Base-by-base conservation (phyloP, 305 asterid species). In the Galium porrigens region DNA sequence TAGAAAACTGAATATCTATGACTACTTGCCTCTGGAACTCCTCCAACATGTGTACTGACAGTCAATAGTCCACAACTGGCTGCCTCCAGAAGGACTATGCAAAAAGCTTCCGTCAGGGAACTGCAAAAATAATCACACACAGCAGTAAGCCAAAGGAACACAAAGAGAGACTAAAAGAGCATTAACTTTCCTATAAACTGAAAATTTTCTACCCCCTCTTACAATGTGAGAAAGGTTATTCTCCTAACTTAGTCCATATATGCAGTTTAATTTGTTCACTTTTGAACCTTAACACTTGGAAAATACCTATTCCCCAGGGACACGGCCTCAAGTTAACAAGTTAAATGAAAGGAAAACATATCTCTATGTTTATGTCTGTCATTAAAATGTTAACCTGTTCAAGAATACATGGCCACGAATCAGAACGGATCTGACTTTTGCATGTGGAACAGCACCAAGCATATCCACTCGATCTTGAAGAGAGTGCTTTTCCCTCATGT, bases 371-470 rank as follows among this genome's bases (percentile, higher is more conserved):
- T 27, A 27, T 29, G 37, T 63, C 30, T 4, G 4, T 29, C 58
- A 33, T 17, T 32, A 18, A 32, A 62, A 15, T 30, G 27, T 29
- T 11, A 65, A 90, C 97, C 97, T 88, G 82, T 88, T 91, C 71
- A 91, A 80, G 76, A 91, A 91, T 76, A 91, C 84, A 81, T 91
- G 96, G 52, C 97, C 97, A 22, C 81, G 73, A 74, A 89, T 80
- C 79, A 94, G 70, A 60, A 94, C 87, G 17, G 99, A 89, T 67
- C 76, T 95, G 36, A 94, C 99, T 87, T 88, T 85, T 76, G 96
- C 86, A 82, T 94, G 99, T 44, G 96, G 99, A 59, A 94, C 94
- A 58, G 96, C 99, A 70, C 99, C 97, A 78, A 94, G 72, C 99
- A 94, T 89, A 59, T 89, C 97, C 41, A 89, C 99, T 71, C 94